Percentiles rank a stretch among this genome's conserved stretches.
Conservation (phyloP, 2,329 filamentous ascomycete species). For the Aspergillus texensis region DNA sequence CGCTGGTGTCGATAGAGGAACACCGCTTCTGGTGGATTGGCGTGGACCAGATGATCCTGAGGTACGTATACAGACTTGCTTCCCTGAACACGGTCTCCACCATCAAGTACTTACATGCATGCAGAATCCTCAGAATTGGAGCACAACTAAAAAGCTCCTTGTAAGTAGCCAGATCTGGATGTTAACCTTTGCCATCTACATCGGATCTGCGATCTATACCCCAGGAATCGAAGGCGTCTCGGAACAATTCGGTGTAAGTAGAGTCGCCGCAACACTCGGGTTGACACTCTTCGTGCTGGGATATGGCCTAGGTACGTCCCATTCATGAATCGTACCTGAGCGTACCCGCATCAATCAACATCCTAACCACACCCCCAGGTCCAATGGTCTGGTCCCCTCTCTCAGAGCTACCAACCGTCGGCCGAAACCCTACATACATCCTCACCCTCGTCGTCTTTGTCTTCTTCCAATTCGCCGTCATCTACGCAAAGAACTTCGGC, state of each 20-base stretch:
- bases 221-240: slow-evolving; percentile 47
- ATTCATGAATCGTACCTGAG: background rate
- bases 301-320: slow-evolving; percentile 38
- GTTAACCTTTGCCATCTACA: slow-evolving; percentile 53
- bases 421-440: slow-evolving; percentile 54
- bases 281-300: slow-evolving; percentile 55
- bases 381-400: slow-evolving; percentile 51
- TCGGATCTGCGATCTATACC: slow-evolving; percentile 55
- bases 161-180: slow-evolving; percentile 53
- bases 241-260: slow-evolving; percentile 47
- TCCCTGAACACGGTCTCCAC: too few relatives aligned
- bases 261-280: slow-evolving; percentile 52
- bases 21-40: slow-evolving; percentile 22
- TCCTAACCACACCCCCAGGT: slow-evolving; percentile 29
- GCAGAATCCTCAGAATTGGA: slow-evolving; percentile 54
- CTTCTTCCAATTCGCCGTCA: slow-evolving; percentile 52
- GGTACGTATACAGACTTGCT: background rate
- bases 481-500: slow-evolving; percentile 54
- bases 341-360: background rate
- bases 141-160: slow-evolving; percentile 44
- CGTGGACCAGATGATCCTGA: slow-evolving; percentile 19
- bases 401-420: slow-evolving; percentile 54
- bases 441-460: slow-evolving; percentile 53
- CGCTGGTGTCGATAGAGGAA: background rate
- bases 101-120: background rate